phyloP scores from a whole-genome alignment of 2,329 filamentous ascomycete species.

The Fusarium illudens region DNA sequence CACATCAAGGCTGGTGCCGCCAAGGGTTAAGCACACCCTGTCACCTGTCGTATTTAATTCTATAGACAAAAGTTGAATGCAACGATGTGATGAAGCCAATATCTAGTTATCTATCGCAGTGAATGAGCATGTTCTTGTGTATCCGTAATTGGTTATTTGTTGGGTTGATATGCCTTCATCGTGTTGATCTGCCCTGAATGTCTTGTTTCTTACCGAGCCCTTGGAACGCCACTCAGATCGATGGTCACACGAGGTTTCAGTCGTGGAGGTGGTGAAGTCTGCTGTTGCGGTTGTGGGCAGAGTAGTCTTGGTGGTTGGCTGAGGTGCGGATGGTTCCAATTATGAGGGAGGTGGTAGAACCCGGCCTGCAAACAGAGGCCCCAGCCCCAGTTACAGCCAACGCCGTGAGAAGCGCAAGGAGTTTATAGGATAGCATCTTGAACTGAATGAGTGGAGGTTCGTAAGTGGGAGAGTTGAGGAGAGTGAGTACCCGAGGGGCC shows the following conservation, averaged over 20 bases:
- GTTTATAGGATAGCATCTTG: not conserved
- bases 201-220: too few species aligned
- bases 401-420: not conserved
- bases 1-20: conserved; percentile 91
- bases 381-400: not conserved
- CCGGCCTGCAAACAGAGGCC: not conserved
- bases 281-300: not conserved
- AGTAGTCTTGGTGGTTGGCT: not conserved
- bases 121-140: too few species aligned
- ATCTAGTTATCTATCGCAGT: not conserved
- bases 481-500: not conserved
- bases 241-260: not conserved
- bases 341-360: not conserved
- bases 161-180: too few species aligned
- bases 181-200: too few species aligned
- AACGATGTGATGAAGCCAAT: conserved; percentile 32
- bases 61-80: conserved; percentile 38
- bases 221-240: too few species aligned
- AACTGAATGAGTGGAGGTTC: not conserved
- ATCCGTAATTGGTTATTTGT: too few species aligned
- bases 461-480: not conserved
- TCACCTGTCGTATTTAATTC: conserved; percentile 7
- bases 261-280: not conserved
- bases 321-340: not conserved
- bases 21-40: conserved; percentile 62